phyloP scores from a whole-genome alignment of 2,329 filamentous ascomycete genomes.

The Diplocarpon rosae region DNA sequence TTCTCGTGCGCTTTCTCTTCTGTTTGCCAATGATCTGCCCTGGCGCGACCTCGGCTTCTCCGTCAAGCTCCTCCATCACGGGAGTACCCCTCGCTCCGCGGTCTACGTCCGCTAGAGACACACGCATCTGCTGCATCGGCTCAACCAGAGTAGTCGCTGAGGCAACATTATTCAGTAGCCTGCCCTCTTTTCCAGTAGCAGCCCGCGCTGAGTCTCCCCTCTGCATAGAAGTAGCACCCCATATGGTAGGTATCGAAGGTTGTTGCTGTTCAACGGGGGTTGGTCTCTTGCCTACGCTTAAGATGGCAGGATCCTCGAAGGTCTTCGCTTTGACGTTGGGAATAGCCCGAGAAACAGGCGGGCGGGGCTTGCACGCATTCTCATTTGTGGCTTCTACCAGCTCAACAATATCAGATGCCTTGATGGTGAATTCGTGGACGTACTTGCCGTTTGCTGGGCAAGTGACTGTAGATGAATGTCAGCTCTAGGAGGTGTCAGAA shows the following conservation, averaged over 20 bases:
- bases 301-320: slow-evolving; percentile 28
- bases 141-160: slow-evolving; percentile 33
- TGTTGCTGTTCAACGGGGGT: slow-evolving; percentile 15
- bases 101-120: slow-evolving; percentile 23
- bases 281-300: slow-evolving; percentile 28
- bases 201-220: slow-evolving; percentile 18
- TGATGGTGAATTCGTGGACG: slow-evolving; percentile 26
- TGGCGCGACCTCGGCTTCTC: slow-evolving; percentile 13
- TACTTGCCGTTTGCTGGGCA: slow-evolving; percentile 25
- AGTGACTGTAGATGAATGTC: slow-evolving; percentile 16
- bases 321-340: slow-evolving; percentile 10
- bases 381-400: slow-evolving; percentile 25
- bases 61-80: slow-evolving; percentile 19
- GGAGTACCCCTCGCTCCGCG: slow-evolving; percentile 12
- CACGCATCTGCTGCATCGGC: slow-evolving; percentile 33
- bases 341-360: slow-evolving; percentile 4
- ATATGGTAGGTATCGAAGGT: slow-evolving; percentile 19
- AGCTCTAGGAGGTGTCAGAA: neutral
- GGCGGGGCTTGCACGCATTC: slow-evolving; percentile 9
- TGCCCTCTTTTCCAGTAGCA: slow-evolving; percentile 15
- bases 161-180: slow-evolving; percentile 18
- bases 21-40: slow-evolving; percentile 14
- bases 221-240: slow-evolving; percentile 26
- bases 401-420: slow-evolving; percentile 25
- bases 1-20: slow-evolving; percentile 33